A percentile compares a stretch with the other conserved stretches of the same genome.
These are phyloP conservation scores for Trametes villosa DNA, from an alignment of 768 basidiomycete species.

Conservation along the genomic window DNA sequence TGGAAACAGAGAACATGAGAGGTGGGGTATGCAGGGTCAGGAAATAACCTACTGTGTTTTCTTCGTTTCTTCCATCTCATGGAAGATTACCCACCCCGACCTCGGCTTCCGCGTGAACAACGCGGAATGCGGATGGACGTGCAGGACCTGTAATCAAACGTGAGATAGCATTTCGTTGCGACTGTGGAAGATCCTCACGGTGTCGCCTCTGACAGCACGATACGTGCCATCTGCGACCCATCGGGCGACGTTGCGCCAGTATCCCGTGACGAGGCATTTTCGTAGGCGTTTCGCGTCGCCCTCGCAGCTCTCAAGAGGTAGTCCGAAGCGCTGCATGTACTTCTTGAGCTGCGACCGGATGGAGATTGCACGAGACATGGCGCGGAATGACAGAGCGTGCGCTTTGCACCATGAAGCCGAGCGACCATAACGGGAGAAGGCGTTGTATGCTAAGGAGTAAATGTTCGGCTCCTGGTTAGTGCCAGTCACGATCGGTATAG, in stretches of 20 bases:
- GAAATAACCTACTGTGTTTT: slow-evolving; percentile 74
- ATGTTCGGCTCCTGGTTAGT: background rate
- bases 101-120: slow-evolving; percentile 91
- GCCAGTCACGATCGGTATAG: background rate
- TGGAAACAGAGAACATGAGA: slow-evolving; percentile 33
- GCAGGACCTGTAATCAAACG: slow-evolving; percentile 67
- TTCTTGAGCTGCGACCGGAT: slow-evolving; percentile 95
- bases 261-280: slow-evolving; percentile 90
- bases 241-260: slow-evolving; percentile 92
- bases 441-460: slow-evolving; percentile 79
- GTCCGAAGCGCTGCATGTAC: slow-evolving; percentile 88
- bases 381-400: slow-evolving; percentile 92
- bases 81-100: slow-evolving; percentile 92
- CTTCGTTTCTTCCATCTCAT: slow-evolving; percentile 96
- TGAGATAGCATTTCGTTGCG: too few relatives aligned
- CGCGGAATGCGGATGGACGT: slow-evolving; percentile 93
- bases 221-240: slow-evolving; percentile 95
- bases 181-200: slow-evolving; percentile 55
- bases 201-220: slow-evolving; percentile 82
- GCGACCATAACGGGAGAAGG: slow-evolving; percentile 80
- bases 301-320: slow-evolving; percentile 85
- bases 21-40: too few relatives aligned
- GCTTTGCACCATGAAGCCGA: slow-evolving; percentile 93
- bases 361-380: slow-evolving; percentile 91
- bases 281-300: slow-evolving; percentile 84